These are phyloP conservation scores for Yarrowia sp. DNA, from an alignment of 805 yeast species.

Conservation along the genomic window DNA sequence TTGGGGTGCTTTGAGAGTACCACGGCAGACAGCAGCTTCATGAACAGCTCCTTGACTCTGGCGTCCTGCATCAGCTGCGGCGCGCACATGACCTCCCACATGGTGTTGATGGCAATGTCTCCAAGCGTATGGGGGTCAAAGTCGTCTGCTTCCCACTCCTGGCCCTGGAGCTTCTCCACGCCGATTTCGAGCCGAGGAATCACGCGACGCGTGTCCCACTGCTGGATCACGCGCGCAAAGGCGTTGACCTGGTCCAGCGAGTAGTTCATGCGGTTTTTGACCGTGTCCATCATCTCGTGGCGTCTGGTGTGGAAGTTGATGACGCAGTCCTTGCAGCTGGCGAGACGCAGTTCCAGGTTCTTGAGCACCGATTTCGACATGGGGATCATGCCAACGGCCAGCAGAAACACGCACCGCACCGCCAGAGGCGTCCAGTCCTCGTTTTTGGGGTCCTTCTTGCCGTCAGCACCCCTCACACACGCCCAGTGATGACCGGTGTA, in stretches of 20 bases:
- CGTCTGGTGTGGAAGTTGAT: slow-evolving; percentile 16
- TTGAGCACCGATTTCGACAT: slow-evolving; percentile 13
- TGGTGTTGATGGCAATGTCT: not conserved
- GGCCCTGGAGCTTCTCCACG: not conserved
- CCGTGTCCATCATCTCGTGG: slow-evolving; percentile 15
- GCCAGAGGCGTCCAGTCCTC: slow-evolving; percentile 20
- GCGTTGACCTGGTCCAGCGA: slow-evolving; percentile 15
- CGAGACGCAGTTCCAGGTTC: slow-evolving; percentile 20
- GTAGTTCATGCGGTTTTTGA: slow-evolving; percentile 18
- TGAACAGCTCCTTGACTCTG: not conserved
- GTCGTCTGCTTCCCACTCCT: not conserved
- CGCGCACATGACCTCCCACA: slow-evolving; percentile 20
- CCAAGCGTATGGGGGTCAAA: not conserved
- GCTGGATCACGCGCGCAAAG: not conserved
- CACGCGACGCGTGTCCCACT: slow-evolving; percentile 5
- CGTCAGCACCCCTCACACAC: not conserved
- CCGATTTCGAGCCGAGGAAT: slow-evolving; percentile 13
- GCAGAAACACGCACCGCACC: slow-evolving; percentile 14
- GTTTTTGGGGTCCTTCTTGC: not conserved
- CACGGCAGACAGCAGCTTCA: not conserved
- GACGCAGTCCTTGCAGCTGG: slow-evolving; percentile 17
- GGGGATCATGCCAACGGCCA: slow-evolving; percentile 23
- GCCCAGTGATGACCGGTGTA: slow-evolving; percentile 24
- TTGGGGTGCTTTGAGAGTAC: slow-evolving; percentile 1
- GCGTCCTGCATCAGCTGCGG: not conserved